Evolutionary conservation across 805 yeast species (phyloP), one percentile per base, ranked within the genome.

Genomic region (Nakazawaea wyomingensis): DNA sequence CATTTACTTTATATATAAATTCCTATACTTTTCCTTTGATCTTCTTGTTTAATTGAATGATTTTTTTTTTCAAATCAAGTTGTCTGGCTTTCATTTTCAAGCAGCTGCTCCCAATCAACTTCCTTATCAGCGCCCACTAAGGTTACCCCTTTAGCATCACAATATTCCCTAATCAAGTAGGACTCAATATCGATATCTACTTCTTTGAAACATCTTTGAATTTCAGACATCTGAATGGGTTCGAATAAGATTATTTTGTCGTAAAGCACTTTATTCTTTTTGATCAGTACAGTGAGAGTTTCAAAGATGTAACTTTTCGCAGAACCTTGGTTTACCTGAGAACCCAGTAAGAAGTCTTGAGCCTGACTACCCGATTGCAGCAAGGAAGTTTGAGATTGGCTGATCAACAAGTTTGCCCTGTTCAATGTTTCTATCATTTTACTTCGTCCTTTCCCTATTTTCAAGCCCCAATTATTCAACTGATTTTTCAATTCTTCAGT

Each of bases 401-500:
- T 52, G 7, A 57, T 49, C 28, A 54, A 31, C 37, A 51, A 51
- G 29, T 51, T 41, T 7, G 57, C 53, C 7, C 56, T 51, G 3
- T 46, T 42, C 17, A 66, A 51, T 1, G 59, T 46, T 26, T 58
- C 51, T 9, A 67, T 49, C 72, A 66, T 66, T 38, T 59, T 57
- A 6, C 44, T 42, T 41, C 60, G 56, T 7, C 64, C 54, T 48
- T 53, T 60, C 5, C 54, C 56, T 2, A 68, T 68, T 44, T 67
- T 68, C 41, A 70, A 48, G 1, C 66, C 71, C 71, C 70, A 66
- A 17, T 50, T 54, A 7, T 46, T 45, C 37, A 68, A 52, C 40
- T 55, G 56, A 18, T 47, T 45, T 31, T 49, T 56, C 24, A 61
- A 41, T 34, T 59, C 55, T 9, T 48, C 50, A 9, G 48, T 46